These are phyloP conservation scores for Wickerhamomyces sp. DNA, from an alignment of 1,139 yeast genomes.

Conservation along the genomic window DNA sequence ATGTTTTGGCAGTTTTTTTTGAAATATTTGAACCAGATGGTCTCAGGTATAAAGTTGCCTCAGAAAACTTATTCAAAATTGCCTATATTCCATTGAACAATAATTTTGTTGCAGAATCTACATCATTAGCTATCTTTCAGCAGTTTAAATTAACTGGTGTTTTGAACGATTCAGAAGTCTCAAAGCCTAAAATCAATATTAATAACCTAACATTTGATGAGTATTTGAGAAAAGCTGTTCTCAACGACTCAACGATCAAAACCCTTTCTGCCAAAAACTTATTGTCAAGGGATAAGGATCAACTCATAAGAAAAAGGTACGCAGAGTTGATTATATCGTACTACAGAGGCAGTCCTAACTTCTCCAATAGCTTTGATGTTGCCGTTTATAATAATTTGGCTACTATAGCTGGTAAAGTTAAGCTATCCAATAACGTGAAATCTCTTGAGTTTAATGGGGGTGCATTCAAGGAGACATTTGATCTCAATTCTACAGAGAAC, in stretches of 20 bases:
- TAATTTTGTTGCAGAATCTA: constrained; percentile 21
- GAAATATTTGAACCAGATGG: constrained; percentile 27
- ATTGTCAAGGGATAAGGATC: constrained; percentile 20
- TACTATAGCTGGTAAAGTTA: constrained; percentile 10
- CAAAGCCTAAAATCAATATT: constrained; percentile 1
- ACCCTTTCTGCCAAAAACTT: constrained; percentile 25
- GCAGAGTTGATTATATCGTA: constrained; percentile 25
- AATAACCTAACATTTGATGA: constrained; percentile 16
- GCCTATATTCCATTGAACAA: constrained; percentile 27
- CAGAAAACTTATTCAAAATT: constrained; percentile 28
- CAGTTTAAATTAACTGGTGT: constrained; percentile 27
- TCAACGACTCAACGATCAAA: constrained; percentile 19
- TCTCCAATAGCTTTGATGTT: constrained; percentile 27
- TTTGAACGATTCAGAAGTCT: constrained; percentile 1
- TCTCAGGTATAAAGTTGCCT: constrained; percentile 30
- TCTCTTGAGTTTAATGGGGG: constrained; percentile 23
- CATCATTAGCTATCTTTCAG: constrained; percentile 32
- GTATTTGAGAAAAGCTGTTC: constrained; percentile 20
- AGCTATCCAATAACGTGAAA: constrained; percentile 8
- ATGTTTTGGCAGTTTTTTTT: constrained; percentile 29
- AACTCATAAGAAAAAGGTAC: constrained; percentile 15
- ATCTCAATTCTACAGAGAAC: constrained; percentile 16
- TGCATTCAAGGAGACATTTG: constrained; percentile 28
- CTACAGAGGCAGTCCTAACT: constrained; percentile 18
- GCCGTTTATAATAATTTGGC: constrained; percentile 26